A percentile compares a stretch with the other conserved stretches of the same genome.
Evolutionary conservation across 805 yeast species (phyloP).

Genomic region (Candida ipomoeae): DNA sequence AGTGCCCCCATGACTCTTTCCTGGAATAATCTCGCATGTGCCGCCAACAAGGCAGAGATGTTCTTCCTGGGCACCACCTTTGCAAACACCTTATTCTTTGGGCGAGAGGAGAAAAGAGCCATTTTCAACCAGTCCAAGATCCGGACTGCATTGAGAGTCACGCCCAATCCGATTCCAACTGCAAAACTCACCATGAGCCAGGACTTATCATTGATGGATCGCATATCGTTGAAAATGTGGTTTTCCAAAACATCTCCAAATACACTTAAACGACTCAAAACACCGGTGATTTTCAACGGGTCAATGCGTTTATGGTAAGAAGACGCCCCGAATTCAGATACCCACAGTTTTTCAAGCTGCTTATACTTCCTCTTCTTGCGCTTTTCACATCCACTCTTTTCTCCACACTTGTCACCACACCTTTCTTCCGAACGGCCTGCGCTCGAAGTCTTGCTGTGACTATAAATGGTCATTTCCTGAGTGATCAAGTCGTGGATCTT

Average conservation of each 20-base stretch:
- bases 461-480: slow-evolving; percentile 16
- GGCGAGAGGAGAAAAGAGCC: background rate
- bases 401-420: background rate
- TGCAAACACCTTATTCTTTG: background rate
- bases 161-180: slow-evolving; percentile 36
- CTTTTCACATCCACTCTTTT: background rate
- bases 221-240: background rate
- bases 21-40: background rate
- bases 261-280: slow-evolving; percentile 20
- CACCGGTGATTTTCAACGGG: slow-evolving; percentile 29
- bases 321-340: slow-evolving; percentile 14
- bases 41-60: background rate
- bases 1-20: background rate
- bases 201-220: background rate
- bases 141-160: slow-evolving; percentile 14
- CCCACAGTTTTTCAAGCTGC: slow-evolving; percentile 7
- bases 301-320: slow-evolving; percentile 20
- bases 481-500: slow-evolving; percentile 28
- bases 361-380: slow-evolving; percentile 8
- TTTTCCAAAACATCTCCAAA: slow-evolving; percentile 6
- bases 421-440: background rate
- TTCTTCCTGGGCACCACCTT: background rate
- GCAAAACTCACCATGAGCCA: slow-evolving; percentile 31
- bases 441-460: background rate
- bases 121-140: background rate